phyloP scores from a whole-genome alignment of 1,284 basidiomycete species.

The Apiotrichum gamsii region DNA sequence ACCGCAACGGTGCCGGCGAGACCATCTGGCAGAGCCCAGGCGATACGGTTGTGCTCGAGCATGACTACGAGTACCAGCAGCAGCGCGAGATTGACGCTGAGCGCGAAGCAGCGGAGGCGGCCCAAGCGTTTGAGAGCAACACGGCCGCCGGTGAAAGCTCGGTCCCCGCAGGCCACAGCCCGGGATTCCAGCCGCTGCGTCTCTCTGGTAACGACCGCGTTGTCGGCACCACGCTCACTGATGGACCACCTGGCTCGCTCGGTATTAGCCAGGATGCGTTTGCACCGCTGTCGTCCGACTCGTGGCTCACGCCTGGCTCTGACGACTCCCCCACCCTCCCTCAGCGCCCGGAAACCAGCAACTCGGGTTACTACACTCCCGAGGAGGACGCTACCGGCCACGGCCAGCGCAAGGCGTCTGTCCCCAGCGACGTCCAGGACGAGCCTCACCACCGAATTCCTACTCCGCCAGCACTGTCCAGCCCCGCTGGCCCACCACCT shows the following conservation, averaged over 20 bases:
- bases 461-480: too few relatives aligned
- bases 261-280: constrained; percentile 1
- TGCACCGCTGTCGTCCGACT: neutral
- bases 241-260: constrained; percentile 2
- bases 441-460: neutral
- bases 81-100: constrained; percentile 31
- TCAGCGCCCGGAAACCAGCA: neutral
- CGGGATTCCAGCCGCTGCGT: constrained; percentile 11
- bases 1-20: neutral
- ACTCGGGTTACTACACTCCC: constrained; percentile 10
- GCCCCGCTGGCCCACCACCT: too few relatives aligned
- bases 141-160: neutral
- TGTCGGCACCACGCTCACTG: constrained; percentile 1
- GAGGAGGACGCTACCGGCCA: neutral
- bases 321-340: neutral
- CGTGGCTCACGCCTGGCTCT: neutral
- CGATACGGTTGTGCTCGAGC: neutral
- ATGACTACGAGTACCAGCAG: constrained; percentile 43
- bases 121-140: too few relatives aligned
- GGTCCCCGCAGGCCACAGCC: neutral
- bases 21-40: constrained; percentile 31
- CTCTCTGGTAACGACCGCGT: constrained; percentile 1
- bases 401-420: neutral
- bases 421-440: neutral
- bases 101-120: constrained; percentile 1